phyloP scores from a whole-genome alignment of 2,329 filamentous ascomycete genomes.

The Geosmithia morbida region DNA sequence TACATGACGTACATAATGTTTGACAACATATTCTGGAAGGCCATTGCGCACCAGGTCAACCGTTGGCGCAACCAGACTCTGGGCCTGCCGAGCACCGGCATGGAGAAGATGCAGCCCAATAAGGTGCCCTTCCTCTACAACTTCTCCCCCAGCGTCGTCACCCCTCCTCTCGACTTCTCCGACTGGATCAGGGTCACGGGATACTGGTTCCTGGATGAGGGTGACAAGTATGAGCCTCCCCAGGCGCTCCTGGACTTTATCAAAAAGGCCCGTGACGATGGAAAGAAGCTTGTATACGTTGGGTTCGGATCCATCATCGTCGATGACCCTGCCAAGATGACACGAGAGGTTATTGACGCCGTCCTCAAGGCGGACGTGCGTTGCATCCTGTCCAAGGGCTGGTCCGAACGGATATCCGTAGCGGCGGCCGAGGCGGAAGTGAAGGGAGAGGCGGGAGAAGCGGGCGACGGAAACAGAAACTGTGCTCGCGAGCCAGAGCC shows the following conservation, averaged over 20 bases:
- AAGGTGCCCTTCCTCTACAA: conserved; percentile 98
- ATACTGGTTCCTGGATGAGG: conserved; percentile 94
- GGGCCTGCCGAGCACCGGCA: conserved; percentile 61
- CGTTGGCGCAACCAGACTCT: conserved; percentile 76
- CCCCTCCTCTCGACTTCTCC: conserved; percentile 84
- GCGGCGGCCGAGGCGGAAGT: not conserved
- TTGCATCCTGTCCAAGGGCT: conserved; percentile 91
- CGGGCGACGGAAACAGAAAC: conserved; percentile 19
- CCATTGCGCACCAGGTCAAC: conserved; percentile 83
- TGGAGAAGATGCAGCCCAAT: conserved; percentile 89
- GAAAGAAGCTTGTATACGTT: conserved; percentile 89
- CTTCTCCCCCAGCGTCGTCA: conserved; percentile 88
- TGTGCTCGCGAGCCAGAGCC: conserved; percentile 39
- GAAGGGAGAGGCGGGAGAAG: conserved; percentile 3
- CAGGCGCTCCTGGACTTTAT: conserved; percentile 70
- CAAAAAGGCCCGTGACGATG: conserved; percentile 60
- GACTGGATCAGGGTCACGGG: conserved; percentile 97
- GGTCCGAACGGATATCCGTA: conserved; percentile 64
- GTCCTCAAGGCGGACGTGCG: conserved; percentile 84
- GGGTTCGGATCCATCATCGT: conserved; percentile 96
- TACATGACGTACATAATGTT: conserved; percentile 93
- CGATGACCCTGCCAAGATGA: conserved; percentile 75
- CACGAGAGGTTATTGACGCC: conserved; percentile 82
- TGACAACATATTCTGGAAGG: conserved; percentile 93
- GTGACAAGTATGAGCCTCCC: conserved; percentile 53